phyloP scores from a whole-genome alignment of 2,329 filamentous ascomycete genomes.

The Calonectria multiphialidica region DNA sequence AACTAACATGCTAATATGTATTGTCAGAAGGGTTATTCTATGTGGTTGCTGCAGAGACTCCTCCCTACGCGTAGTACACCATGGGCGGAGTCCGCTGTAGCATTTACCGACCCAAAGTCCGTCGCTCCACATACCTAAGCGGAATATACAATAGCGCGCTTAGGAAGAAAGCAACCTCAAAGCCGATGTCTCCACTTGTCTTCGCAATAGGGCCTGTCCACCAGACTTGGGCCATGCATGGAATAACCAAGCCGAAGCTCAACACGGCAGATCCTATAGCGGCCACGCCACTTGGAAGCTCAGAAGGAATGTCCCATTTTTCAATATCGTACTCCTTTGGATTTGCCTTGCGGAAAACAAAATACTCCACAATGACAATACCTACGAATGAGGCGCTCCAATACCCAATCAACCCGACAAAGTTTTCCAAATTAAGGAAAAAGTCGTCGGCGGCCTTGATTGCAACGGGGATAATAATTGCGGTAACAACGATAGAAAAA shows the following conservation, averaged over 20 bases:
- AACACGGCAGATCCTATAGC: neutral
- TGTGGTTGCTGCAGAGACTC: too few species aligned
- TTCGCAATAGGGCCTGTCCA: neutral
- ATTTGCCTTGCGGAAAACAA: neutral
- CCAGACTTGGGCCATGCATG: neutral
- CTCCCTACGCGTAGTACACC: too few species aligned
- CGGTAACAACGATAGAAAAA: neutral
- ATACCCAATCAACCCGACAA: neutral
- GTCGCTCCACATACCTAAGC: neutral
- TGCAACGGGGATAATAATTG: neutral
- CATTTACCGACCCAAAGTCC: neutral
- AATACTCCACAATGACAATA: neutral
- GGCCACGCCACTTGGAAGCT: neutral
- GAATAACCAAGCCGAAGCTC: neutral
- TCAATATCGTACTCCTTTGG: neutral
- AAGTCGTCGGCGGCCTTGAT: neutral
- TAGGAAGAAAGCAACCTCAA: neutral
- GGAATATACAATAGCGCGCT: neutral
- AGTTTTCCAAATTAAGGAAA: neutral
- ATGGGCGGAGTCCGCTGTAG: too few species aligned
- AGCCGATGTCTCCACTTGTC: neutral
- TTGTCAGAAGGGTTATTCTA: too few species aligned
- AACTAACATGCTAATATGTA: too few species aligned
- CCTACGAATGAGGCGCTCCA: constrained; percentile 5
- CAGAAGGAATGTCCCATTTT: neutral